Conservation (phyloP, 1,284 basidiomycete species). For the Polyporus tsugae region DNA sequence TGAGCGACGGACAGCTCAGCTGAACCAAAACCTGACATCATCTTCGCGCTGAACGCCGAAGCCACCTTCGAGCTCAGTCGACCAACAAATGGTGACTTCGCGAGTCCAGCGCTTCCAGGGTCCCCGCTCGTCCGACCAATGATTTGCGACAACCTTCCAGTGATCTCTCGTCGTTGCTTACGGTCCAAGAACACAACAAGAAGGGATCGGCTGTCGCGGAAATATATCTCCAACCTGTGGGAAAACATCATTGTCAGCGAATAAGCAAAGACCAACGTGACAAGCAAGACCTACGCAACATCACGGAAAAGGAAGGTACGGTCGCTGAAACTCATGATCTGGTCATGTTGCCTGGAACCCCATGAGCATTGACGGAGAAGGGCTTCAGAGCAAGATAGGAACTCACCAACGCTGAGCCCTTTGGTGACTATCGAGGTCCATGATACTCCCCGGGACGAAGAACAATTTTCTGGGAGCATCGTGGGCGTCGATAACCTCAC, state of each 20-base stretch:
- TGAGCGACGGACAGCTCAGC: slow-evolving; percentile 78
- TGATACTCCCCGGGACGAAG: slow-evolving; percentile 85
- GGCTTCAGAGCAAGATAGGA: not conserved
- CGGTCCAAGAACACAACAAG: slow-evolving; percentile 82
- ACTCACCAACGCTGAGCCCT: slow-evolving; percentile 81
- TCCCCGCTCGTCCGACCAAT: slow-evolving; percentile 50
- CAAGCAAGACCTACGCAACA: slow-evolving; percentile 72
- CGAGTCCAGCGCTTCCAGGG: slow-evolving; percentile 49
- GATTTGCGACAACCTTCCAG: slow-evolving; percentile 65
- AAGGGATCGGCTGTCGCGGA: slow-evolving; percentile 87
- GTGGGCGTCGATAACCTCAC: slow-evolving; percentile 89
- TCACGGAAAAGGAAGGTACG: slow-evolving; percentile 91
- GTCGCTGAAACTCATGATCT: slow-evolving; percentile 82
- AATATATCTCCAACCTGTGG: slow-evolving; percentile 87
- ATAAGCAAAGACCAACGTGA: not conserved
- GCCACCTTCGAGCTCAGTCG: slow-evolving; percentile 50
- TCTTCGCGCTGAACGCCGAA: slow-evolving; percentile 50
- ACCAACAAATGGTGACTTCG: slow-evolving; percentile 63
- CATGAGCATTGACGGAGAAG: slow-evolving; percentile 1
- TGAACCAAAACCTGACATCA: slow-evolving; percentile 48
- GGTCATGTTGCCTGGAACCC: slow-evolving; percentile 78
- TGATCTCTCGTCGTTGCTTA: slow-evolving; percentile 68
- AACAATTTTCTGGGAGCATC: slow-evolving; percentile 87
- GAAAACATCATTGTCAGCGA: not conserved
- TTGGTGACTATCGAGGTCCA: slow-evolving; percentile 81